Base-by-base conservation (phyloP, 768 basidiomycete species). In the Serendipita sp. region DNA sequence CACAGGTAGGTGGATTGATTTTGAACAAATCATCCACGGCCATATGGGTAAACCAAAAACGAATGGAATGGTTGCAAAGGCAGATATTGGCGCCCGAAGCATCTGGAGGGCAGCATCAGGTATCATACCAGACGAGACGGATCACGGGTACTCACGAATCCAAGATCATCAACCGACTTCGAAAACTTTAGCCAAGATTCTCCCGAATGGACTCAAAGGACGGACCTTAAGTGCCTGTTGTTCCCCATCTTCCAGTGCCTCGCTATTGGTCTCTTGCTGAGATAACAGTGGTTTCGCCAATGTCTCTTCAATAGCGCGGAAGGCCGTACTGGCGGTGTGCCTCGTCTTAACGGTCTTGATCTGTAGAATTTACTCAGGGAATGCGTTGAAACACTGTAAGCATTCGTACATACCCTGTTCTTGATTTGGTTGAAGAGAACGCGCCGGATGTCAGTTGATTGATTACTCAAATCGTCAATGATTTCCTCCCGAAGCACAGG, bases 31-130 rank as follows among this genome's bases (percentile, higher is more conserved):
- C 4, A 58, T 58, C 53, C 53, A 58, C 9, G 53, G 53, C 53
- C 53, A 58, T n/a, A 58, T 58, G 26, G 53, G 53, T 11, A 58
- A 31, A 24, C 53, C 53, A 58, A 58, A 58, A n/a, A 58, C 53
- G 53, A 58, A 58, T 9, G 53, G 53, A n/a, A 58, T 58, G 20
- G 53, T 58, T 4, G 53, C 53, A 11, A 58, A 9, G 26, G 26
- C 53, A 33, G 26, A 24, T 13, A 58, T 58, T 26, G 53, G 53
- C 13, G 53, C 53, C 11, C 53, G 53, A 28, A 58, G 53, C 30
- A 58, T 58, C 53, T 58, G 9, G n/a, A n/a, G 4, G 9, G 3
- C 14, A 58, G 11, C 2, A n/a, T 7, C n/a, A 7, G n/a, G 45
- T 48, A 50, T 50, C n/a, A n/a, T 20, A 50, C 20, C 45, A 50